A percentile compares a stretch with the other conserved stretches of the same genome.
These are phyloP conservation scores for Monosporascus sp. DNA, from an alignment of 2,329 filamentous ascomycete genomes.

Conservation along the genomic window DNA sequence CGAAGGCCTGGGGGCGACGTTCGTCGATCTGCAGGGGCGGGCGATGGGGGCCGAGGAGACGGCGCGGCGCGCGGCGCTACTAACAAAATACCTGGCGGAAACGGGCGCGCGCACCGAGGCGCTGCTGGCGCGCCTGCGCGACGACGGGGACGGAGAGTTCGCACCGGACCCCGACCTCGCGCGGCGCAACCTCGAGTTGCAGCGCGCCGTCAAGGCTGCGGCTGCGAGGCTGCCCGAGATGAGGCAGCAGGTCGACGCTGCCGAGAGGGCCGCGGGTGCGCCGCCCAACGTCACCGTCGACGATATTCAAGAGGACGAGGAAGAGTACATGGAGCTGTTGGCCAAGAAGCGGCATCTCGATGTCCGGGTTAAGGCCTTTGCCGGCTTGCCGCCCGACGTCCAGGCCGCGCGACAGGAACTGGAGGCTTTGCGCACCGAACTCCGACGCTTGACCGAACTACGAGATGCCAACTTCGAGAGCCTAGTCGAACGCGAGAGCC, in stretches of 20 bases:
- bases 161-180: constrained; percentile 53
- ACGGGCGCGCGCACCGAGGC: constrained; percentile 38
- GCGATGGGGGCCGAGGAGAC: constrained; percentile 52
- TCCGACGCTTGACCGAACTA: constrained; percentile 54
- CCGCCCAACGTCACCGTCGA: constrained; percentile 39
- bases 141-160: constrained; percentile 36
- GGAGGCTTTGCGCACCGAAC: constrained; percentile 58
- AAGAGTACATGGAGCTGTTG: constrained; percentile 51
- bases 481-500: constrained; percentile 58
- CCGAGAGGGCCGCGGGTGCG: constrained; percentile 26
- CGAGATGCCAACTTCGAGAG: constrained; percentile 73
- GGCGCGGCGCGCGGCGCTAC: constrained; percentile 44
- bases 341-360: constrained; percentile 55
- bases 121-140: constrained; percentile 37
- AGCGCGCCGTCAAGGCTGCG: constrained; percentile 63
- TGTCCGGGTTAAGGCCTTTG: constrained; percentile 57
- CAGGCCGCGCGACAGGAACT: constrained; percentile 66
- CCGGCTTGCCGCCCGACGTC: constrained; percentile 66
- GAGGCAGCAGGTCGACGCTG: constrained; percentile 43
- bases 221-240: constrained; percentile 64
- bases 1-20: constrained; percentile 42
- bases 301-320: constrained; percentile 53
- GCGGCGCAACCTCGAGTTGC: constrained; percentile 68
- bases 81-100: constrained; percentile 50
- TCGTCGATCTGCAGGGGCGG: constrained; percentile 51